Evolutionary conservation across 108 stramenopile species (phyloP), one percentile per base, ranked within the genome.

Genomic region (Fragilaria crotonensis): DNA sequence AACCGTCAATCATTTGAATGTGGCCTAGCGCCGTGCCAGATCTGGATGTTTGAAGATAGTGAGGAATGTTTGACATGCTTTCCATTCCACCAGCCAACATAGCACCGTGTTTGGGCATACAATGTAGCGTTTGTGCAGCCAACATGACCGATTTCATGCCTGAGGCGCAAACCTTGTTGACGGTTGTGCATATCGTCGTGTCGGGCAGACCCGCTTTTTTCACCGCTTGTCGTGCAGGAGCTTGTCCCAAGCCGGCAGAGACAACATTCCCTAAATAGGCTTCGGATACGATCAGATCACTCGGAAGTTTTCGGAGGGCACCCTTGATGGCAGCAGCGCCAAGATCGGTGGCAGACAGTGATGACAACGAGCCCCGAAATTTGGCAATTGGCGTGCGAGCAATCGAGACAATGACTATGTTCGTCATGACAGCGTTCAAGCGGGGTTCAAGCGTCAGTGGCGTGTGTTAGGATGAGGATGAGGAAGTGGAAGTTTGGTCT

Each of bases 121-220:
- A 80, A 36, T 79, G 70, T 22, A 94, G 69, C 5, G 81, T 58
- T 77, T 90, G 89, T 25, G 85, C 70, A 5, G 83, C 89, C 52
- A 90, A 51, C 85, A 87, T 94, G 44, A 83, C 73, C 17, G 79
- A 71, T 60, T 93, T 98, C 97, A 99, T 95, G 11, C 98, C 98
- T 20, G 79, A 83, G 3, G 98, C 96, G 64, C 98, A 99, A 11
- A 99, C 97, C 67, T 99, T 97, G 75, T 96, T 96, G 27, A 96
- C 62, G 22, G 61, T 89, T 5, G 88, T 87, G 33, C 76, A 76
- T 33, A 94, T 66, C 1, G 84, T 80, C 3, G 59, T 57, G 54
- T 78, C 78, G 3, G 67, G 70, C 41, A 90, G 29, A 2, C 79
- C 81, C 14, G 79, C 75, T 17, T 71, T 67, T 48, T 76, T 54